These are phyloP conservation scores for Cicer arietinum DNA, from an alignment of 306 rosid species.

Conservation along the genomic window DNA sequence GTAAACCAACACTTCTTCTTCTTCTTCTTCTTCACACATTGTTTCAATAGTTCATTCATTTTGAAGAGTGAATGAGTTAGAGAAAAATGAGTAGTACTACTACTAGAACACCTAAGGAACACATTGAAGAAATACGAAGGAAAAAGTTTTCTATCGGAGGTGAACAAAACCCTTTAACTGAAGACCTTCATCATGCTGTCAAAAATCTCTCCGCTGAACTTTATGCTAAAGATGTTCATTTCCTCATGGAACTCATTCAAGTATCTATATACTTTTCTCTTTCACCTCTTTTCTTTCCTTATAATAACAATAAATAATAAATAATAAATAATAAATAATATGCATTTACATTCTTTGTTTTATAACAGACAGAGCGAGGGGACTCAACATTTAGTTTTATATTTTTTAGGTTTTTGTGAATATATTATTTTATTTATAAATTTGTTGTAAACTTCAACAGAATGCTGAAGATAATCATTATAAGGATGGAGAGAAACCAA, in stretches of 20 bases:
- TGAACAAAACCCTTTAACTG: constrained; percentile 45
- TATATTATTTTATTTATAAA: background rate
- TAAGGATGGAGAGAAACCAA: constrained; percentile 51
- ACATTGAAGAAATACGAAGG: constrained; percentile 63
- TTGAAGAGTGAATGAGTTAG: no score
- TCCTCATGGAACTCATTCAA: constrained; percentile 85
- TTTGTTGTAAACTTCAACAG: constrained; percentile 44
- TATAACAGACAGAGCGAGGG: no score
- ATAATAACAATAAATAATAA: no score
- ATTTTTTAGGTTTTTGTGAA: background rate
- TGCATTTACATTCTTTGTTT: no score
- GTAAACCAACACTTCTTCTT: no score
- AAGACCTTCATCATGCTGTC: constrained; percentile 68
- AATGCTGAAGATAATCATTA: constrained; percentile 86
- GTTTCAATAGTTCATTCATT: no score
- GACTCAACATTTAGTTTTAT: no score
- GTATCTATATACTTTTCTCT: background rate
- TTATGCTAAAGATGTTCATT: constrained; percentile 77
- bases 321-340: no score
- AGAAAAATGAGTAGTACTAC: no score
- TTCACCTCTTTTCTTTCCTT: background rate
- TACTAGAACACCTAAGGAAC: constrained; percentile 45
- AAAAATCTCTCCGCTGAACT: constrained; percentile 69
- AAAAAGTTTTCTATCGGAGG: constrained; percentile 70
- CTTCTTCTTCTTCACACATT: background rate